These are phyloP conservation scores for Amanita rubescens DNA, from an alignment of 768 basidiomycete species.

Conservation along the genomic window DNA sequence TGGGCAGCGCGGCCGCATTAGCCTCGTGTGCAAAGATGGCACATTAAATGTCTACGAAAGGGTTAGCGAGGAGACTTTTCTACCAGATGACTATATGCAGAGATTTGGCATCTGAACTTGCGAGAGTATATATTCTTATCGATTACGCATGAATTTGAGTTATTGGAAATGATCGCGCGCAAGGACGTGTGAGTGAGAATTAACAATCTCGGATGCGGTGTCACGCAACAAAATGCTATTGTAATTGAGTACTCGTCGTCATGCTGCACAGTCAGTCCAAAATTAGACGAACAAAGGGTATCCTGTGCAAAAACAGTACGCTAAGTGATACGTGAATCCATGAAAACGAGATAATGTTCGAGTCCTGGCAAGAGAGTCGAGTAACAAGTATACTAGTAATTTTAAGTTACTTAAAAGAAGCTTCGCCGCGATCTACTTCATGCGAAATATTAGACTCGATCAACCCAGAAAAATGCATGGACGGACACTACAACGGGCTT, in stretches of 20 bases:
- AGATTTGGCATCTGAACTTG: background rate
- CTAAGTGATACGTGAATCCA: background rate
- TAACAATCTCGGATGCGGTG: too few species aligned
- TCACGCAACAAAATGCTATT: background rate
- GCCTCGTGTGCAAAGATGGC: slow-evolving; percentile 43
- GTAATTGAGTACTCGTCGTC: background rate
- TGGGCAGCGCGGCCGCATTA: slow-evolving; percentile 45
- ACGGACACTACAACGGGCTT: slow-evolving; percentile 5
- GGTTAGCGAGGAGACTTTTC: slow-evolving; percentile 29
- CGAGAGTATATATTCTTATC: too few species aligned
- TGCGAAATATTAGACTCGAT: slow-evolving; percentile 1
- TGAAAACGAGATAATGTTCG: slow-evolving; percentile 1
- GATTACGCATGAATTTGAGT: too few species aligned
- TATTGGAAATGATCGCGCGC: too few species aligned
- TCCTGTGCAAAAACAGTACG: slow-evolving; percentile 5
- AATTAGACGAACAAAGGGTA: slow-evolving; percentile 1
- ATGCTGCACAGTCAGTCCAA: slow-evolving; percentile 1
- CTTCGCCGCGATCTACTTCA: background rate
- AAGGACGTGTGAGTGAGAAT: too few species aligned
- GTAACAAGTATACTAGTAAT: slow-evolving; percentile 1
- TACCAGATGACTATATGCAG: slow-evolving; percentile 31
- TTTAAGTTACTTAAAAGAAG: slow-evolving; percentile 2
- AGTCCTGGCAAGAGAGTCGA: background rate
- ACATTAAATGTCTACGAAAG: slow-evolving; percentile 45
- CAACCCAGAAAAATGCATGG: background rate